These are phyloP conservation scores for Candida sanyaensis DNA, from an alignment of 1,139 yeast species.

Conservation along the genomic window DNA sequence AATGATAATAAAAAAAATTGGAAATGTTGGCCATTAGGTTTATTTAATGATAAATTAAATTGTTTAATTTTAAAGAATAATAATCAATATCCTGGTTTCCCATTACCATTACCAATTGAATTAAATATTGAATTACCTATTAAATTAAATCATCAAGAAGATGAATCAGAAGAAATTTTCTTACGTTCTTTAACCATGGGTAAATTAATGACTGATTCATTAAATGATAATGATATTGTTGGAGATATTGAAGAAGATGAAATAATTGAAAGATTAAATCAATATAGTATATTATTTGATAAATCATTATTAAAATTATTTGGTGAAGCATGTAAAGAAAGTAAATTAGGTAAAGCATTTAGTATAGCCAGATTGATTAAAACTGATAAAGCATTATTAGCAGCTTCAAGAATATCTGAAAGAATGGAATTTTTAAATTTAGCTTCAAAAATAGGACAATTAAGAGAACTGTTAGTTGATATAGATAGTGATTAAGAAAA, in stretches of 20 bases:
- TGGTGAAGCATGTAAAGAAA: conserved; percentile 74
- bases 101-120: conserved; percentile 83
- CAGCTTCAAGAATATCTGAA: conserved; percentile 83
- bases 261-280: conserved; percentile 47
- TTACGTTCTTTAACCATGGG: conserved; percentile 52
- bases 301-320: conserved; percentile 73
- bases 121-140: conserved; percentile 71
- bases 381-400: conserved; percentile 76
- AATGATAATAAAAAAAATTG: conserved; percentile 48
- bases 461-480: conserved; percentile 53
- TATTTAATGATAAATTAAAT: conserved; percentile 64
- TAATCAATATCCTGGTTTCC: conserved; percentile 59
- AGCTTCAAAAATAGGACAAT: conserved; percentile 65
- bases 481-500: conserved; percentile 26
- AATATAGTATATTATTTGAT: conserved; percentile 61
- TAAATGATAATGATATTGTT: conserved; percentile 31
- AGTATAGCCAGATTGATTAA: conserved; percentile 70
- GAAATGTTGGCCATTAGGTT: conserved; percentile 88
- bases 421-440: conserved; percentile 68
- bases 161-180: conserved; percentile 40
- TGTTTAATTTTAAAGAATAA: conserved; percentile 75
- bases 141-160: conserved; percentile 19
- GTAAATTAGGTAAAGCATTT: conserved; percentile 64
- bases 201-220: conserved; percentile 46
- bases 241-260: conserved; percentile 45